Base-by-base conservation (phyloP, 1,284 basidiomycete genomes). In the Microbotryum lychnidis-dioicae region DNA sequence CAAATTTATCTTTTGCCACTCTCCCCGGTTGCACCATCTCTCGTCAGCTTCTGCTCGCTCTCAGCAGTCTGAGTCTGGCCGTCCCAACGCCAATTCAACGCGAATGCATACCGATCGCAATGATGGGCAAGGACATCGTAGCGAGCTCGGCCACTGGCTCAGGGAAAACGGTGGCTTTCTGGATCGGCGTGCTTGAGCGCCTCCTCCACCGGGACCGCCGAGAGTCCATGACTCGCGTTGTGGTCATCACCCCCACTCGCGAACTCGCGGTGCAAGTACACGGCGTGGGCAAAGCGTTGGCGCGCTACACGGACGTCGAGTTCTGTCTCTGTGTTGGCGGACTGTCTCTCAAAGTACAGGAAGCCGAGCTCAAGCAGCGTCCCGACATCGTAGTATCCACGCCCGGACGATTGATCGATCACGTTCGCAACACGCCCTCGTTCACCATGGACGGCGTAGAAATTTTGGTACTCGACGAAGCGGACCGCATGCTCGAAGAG, bases 401-500 rank as follows among this genome's bases (percentile, higher is more conserved):
- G 1, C 94, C 93, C 6, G 93, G 93, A 71, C 88, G 93, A 73
- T 81, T 97, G 31, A 97, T 97, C 72, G 93, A 97, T 75, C 93
- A 97, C 74, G 84, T 98, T 50, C 90, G 87, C 70, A 99, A 99
- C 75, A 94, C 92, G 3, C 89, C 87, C 4, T 86, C 88, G 7
- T 98, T 98, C 78, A 87, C 86, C 4, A 82, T 99, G 44, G 93
- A 97, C 66, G 86, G 89, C 2, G 82, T 97, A 44, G 94, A 97
- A 74, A 85, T 97, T 59, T 80, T 97, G 45, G 87, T 98, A 42
- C 85, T 98, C 31, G 94, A 98, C 73, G 94, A 98, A 78, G 94
- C 94, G 3, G 94, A 98, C 75, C 83, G 94, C 60, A 97, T 98
- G 89, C 83, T 98, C 48, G 92, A 91, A 45, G 94, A 97, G 62